Conservation (phyloP, 257 asterid species). For the Nicotiana tomentosiformis region DNA sequence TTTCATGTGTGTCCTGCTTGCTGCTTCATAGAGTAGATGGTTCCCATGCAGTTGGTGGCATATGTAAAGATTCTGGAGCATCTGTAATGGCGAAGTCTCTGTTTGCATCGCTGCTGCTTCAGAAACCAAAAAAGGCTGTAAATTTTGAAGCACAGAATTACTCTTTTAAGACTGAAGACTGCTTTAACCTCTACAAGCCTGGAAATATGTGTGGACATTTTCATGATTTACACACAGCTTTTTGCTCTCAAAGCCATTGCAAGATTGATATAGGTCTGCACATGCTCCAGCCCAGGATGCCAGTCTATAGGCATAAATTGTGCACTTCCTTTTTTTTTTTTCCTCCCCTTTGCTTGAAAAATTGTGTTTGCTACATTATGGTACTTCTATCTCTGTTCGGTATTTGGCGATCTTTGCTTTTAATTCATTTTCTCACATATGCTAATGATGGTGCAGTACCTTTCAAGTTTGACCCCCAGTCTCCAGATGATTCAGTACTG, state of each 20-base stretch:
- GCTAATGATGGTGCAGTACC: slow-evolving; percentile 51
- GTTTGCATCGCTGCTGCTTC: slow-evolving; percentile 74
- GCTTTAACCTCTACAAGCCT: slow-evolving; percentile 40
- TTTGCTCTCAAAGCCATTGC: slow-evolving; percentile 51
- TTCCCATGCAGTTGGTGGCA: slow-evolving; percentile 89
- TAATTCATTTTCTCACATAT: slow-evolving; percentile 29
- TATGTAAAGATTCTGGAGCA: slow-evolving; percentile 76
- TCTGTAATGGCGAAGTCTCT: slow-evolving; percentile 90
- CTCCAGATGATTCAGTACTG: slow-evolving; percentile 82
- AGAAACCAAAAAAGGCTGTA: slow-evolving; percentile 44
- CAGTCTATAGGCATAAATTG: slow-evolving; percentile 21
- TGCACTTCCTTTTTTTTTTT: neutral
- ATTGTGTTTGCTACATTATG: slow-evolving; percentile 1
- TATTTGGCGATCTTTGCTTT: slow-evolving; percentile 21
- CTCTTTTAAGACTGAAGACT: slow-evolving; percentile 48
- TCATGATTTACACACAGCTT: slow-evolving; percentile 54
- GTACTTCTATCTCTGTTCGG: neutral
- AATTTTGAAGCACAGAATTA: slow-evolving; percentile 44
- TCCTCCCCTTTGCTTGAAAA: slow-evolving; percentile 6
- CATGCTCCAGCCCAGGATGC: slow-evolving; percentile 26
- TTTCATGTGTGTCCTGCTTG: slow-evolving; percentile 18
- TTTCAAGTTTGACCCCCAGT: slow-evolving; percentile 73
- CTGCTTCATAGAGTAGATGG: slow-evolving; percentile 65
- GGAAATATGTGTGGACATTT: slow-evolving; percentile 53
- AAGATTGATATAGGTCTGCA: slow-evolving; percentile 70